phyloP scores from a whole-genome alignment of 805 yeast species.

The Saccharomyces jurei region DNA sequence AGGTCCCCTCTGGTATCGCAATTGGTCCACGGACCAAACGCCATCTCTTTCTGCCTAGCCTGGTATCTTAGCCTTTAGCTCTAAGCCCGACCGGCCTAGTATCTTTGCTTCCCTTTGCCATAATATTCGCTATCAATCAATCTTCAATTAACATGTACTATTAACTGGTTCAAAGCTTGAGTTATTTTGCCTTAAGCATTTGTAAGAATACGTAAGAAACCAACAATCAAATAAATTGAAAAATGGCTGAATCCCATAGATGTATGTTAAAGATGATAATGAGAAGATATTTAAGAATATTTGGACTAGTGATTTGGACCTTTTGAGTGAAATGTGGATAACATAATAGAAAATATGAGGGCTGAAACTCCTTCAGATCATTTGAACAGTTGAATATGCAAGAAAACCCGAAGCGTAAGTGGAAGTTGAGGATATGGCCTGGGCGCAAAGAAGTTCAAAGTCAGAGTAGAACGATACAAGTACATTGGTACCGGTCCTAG shows the following conservation, averaged over 20 bases:
- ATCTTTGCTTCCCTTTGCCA: not conserved
- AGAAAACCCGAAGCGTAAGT: too few species aligned
- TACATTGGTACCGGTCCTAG: too few species aligned
- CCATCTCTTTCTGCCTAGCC: not conserved
- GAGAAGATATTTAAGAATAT: not conserved
- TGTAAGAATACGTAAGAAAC: not conserved
- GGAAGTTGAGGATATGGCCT: too few species aligned
- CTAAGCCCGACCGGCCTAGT: not conserved
- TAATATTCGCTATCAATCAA: not conserved
- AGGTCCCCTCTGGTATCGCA: not conserved
- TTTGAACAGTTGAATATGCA: not conserved
- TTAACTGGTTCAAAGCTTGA: not conserved
- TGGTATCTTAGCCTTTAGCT: not conserved
- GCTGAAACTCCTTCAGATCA: not conserved
- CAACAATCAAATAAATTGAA: slow-evolving; percentile 16
- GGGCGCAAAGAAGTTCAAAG: not conserved
- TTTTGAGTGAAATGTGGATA: not conserved
- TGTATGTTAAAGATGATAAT: slow-evolving; percentile 50
- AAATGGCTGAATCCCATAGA: slow-evolving; percentile 95
- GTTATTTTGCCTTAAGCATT: not conserved
- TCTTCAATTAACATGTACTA: not conserved
- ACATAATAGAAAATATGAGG: not conserved
- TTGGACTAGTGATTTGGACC: not conserved
- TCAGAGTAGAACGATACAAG: too few species aligned
- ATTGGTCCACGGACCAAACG: not conserved